Evolutionary conservation across 768 basidiomycete genomes (phyloP).

Genomic region (Phaeolepiota aurea): DNA sequence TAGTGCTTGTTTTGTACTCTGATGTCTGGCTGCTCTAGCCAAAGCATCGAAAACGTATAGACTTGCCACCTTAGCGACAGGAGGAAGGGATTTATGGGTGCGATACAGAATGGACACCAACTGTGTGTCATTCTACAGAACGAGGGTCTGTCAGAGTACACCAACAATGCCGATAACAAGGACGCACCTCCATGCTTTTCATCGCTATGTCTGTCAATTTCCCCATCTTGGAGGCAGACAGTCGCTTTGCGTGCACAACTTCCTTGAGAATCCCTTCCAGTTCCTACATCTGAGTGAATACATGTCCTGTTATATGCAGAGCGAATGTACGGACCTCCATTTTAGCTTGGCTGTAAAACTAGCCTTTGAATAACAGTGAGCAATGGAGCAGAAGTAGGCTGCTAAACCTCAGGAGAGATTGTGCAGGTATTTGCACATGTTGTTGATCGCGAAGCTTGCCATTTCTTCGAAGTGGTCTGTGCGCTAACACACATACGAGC

Average conservation of each 20-base stretch:
- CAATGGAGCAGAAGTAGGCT: not conserved
- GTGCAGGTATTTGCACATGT: slow-evolving; percentile 12
- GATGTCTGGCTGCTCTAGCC: slow-evolving; percentile 69
- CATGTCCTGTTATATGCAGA: slow-evolving; percentile 5
- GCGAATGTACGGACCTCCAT: slow-evolving; percentile 1
- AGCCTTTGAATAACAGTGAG: no score
- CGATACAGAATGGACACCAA: slow-evolving; percentile 86
- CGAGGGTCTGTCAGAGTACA: slow-evolving; percentile 2
- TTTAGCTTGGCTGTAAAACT: no score
- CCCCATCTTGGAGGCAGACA: slow-evolving; percentile 83
- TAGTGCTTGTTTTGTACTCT: slow-evolving; percentile 56
- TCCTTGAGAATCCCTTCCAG: slow-evolving; percentile 79
- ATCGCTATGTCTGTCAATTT: slow-evolving; percentile 69
- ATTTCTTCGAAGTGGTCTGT: slow-evolving; percentile 14
- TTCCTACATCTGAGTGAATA: slow-evolving; percentile 42
- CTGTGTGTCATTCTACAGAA: slow-evolving; percentile 69
- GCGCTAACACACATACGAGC: slow-evolving; percentile 8
- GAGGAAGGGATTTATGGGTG: slow-evolving; percentile 72
- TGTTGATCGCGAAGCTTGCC: slow-evolving; percentile 3
- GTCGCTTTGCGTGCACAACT: slow-evolving; percentile 71
- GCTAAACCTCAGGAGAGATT: slow-evolving; percentile 2
- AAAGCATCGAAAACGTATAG: slow-evolving; percentile 94
- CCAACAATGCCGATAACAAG: not conserved
- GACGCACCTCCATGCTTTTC: slow-evolving; percentile 67
- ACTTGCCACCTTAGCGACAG: slow-evolving; percentile 70